phyloP scores from a whole-genome alignment of 352 stramenopile genomes.

The Pythium periplocum region DNA sequence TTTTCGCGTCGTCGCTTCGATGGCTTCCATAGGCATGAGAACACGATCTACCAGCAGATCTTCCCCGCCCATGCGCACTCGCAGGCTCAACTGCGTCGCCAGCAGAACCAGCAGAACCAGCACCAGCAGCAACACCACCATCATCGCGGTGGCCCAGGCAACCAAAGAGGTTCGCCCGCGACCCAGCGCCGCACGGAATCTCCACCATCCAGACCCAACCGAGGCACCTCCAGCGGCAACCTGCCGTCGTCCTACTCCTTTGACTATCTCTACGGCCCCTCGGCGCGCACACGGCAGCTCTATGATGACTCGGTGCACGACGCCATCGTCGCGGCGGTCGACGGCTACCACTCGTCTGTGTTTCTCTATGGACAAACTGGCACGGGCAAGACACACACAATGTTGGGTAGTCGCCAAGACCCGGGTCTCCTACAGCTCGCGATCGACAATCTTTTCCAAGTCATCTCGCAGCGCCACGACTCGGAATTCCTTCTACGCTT shows the following conservation, averaged over 20 bases:
- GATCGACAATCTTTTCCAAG: constrained; percentile 85
- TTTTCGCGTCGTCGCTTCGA: not conserved
- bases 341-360: constrained; percentile 83
- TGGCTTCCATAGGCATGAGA: constrained; percentile 49
- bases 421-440: constrained; percentile 82
- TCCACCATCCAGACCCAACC: not conserved
- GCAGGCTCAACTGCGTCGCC: constrained; percentile 9
- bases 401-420: constrained; percentile 50
- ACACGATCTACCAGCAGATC: constrained; percentile 88
- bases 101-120: constrained; percentile 1
- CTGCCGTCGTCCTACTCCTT: constrained; percentile 80
- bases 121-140: constrained; percentile 1
- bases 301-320: constrained; percentile 84
- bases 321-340: constrained; percentile 58
- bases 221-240: constrained; percentile 13
- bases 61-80: constrained; percentile 55
- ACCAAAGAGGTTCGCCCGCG: too few species aligned
- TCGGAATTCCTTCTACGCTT: constrained; percentile 77
- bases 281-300: constrained; percentile 59
- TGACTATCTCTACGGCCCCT: constrained; percentile 82
- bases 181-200: constrained; percentile 5
- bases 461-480: constrained; percentile 52
- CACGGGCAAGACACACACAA: constrained; percentile 83
- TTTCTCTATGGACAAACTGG: constrained; percentile 92
- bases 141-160: not conserved